These are phyloP conservation scores for Solanum chiquidenum DNA, from an alignment of 257 asterid species.

Conservation along the genomic window DNA sequence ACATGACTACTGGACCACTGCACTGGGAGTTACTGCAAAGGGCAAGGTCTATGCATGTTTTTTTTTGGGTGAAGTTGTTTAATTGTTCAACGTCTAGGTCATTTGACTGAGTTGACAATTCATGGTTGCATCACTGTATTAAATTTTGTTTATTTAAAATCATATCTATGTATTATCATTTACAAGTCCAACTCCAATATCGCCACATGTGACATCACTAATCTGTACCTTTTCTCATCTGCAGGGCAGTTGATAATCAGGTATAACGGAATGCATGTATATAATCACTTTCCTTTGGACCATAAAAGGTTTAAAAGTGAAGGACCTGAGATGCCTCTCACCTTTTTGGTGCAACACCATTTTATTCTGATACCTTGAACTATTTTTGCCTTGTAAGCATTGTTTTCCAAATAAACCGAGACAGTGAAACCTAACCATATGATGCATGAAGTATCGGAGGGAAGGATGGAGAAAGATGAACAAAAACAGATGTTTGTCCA, in stretches of 20 bases:
- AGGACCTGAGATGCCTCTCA: not conserved
- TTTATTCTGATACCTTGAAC: not conserved
- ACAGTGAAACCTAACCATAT: not conserved
- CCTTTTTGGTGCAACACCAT: not conserved
- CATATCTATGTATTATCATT: not conserved
- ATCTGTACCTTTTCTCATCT: constrained; percentile 21
- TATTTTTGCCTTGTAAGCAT: not conserved
- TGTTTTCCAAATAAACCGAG: not conserved
- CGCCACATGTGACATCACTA: not conserved
- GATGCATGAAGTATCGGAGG: not conserved
- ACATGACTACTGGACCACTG: constrained; percentile 91
- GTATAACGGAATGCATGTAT: constrained; percentile 16
- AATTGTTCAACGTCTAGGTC: not conserved
- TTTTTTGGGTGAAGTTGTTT: not conserved
- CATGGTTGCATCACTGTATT: not conserved
- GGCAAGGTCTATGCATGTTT: constrained; percentile 44
- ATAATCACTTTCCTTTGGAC: not conserved
- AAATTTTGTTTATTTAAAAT: not conserved
- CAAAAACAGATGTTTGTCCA: not conserved
- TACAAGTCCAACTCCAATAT: not conserved
- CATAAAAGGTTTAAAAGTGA: not conserved
- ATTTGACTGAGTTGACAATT: not conserved
- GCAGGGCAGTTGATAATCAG: constrained; percentile 99
- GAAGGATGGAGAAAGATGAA: not conserved
- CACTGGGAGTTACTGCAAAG: constrained; percentile 94